These are phyloP conservation scores for Chrysosporium queenslandicum DNA, from an alignment of 2,329 filamentous ascomycete genomes.

Conservation along the genomic window DNA sequence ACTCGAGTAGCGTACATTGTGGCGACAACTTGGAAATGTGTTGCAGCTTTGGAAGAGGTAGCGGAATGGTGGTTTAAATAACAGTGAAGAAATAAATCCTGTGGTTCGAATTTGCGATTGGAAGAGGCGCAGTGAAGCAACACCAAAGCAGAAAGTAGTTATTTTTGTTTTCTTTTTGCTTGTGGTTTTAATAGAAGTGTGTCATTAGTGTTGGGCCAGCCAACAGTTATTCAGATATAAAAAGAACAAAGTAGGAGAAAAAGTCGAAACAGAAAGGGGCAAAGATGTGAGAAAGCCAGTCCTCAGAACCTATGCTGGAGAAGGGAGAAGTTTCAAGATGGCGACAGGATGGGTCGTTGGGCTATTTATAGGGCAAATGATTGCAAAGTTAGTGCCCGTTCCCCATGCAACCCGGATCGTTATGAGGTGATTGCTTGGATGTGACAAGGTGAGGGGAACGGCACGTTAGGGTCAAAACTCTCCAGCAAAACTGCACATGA, in stretches of 20 bases:
- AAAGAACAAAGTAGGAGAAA: background rate
- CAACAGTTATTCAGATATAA: background rate
- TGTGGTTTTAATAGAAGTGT: slow-evolving; percentile 1
- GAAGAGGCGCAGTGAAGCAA: slow-evolving; percentile 1
- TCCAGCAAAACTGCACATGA: background rate
- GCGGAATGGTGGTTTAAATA: background rate
- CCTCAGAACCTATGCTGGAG: slow-evolving; percentile 13
- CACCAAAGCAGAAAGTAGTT: background rate
- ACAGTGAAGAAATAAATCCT: background rate
- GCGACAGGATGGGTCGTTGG: background rate
- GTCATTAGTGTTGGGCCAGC: slow-evolving; percentile 6
- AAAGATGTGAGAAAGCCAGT: slow-evolving; percentile 8
- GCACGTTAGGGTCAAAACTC: background rate
- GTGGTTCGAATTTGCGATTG: background rate
- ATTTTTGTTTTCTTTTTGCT: background rate
- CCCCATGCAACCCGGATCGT: background rate
- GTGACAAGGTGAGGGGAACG: slow-evolving; percentile 10
- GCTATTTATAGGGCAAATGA: slow-evolving; percentile 7
- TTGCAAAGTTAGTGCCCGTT: background rate
- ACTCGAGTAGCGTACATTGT: slow-evolving; percentile 36
- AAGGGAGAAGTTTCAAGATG: slow-evolving; percentile 1
- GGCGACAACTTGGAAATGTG: slow-evolving; percentile 1
- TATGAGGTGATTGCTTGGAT: slow-evolving; percentile 3
- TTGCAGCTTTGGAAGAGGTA: background rate
- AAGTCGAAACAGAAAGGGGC: slow-evolving; percentile 8